Percentiles rank a stretch among this genome's conserved stretches.
phyloP scores from a whole-genome alignment of 331 rosid species.

The Saraca asoca region DNA sequence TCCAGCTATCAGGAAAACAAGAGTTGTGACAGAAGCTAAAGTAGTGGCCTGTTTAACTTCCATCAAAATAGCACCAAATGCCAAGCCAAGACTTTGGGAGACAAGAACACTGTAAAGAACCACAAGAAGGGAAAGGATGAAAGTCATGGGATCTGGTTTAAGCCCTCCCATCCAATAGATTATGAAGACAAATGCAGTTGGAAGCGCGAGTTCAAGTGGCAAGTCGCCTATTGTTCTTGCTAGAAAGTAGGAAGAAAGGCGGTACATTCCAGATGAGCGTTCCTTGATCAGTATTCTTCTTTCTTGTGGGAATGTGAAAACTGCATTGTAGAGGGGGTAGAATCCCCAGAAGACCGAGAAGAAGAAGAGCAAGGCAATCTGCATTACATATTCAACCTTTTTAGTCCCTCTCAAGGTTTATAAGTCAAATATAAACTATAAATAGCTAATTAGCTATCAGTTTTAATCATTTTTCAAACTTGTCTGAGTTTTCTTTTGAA shows the following conservation, averaged over 20 bases:
- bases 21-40: constrained; percentile 92
- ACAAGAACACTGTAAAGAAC: constrained; percentile 95
- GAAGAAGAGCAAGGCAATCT: constrained; percentile 92
- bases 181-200: constrained; percentile 86
- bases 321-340: constrained; percentile 98
- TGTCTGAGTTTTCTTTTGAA: constrained; percentile 6
- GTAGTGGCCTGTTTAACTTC: constrained; percentile 95
- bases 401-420: constrained; percentile 24
- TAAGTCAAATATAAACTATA: background rate
- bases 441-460: background rate
- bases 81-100: constrained; percentile 91
- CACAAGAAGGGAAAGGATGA: constrained; percentile 81
- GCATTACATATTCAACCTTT: constrained; percentile 40
- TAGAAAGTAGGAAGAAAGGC: constrained; percentile 85
- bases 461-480: constrained; percentile 2
- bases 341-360: constrained; percentile 99
- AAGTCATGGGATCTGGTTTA: constrained; percentile 70
- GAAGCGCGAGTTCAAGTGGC: constrained; percentile 92
- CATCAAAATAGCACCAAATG: constrained; percentile 94
- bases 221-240: constrained; percentile 92
- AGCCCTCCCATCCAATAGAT: constrained; percentile 99
- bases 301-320: constrained; percentile 98
- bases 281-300: constrained; percentile 89
- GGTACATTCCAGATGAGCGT: constrained; percentile 89
- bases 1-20: constrained; percentile 95